phyloP scores from a whole-genome alignment of 345 rosid genomes.

The Luvunga scandens region DNA sequence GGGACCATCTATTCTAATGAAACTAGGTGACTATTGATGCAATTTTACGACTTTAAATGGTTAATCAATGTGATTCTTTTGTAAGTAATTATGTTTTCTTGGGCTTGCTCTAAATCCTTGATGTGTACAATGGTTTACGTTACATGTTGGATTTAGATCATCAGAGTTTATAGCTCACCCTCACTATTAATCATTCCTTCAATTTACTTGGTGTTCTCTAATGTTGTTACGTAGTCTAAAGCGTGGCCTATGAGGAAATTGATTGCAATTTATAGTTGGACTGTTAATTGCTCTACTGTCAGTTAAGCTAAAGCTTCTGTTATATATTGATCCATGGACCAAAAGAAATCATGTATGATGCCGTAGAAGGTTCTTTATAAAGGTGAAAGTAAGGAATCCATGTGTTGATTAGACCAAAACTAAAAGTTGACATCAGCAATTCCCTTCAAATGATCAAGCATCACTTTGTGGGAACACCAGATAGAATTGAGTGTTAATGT shows the following conservation, averaged over 20 bases:
- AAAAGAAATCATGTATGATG: conserved; percentile 20
- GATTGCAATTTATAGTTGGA: conserved; percentile 12
- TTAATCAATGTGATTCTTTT: neutral
- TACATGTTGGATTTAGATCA: neutral
- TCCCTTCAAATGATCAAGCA: conserved; percentile 4
- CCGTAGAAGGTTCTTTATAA: neutral
- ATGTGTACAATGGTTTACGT: neutral
- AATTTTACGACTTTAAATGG: neutral
- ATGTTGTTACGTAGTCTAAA: neutral
- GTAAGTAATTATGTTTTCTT: too few relatives aligned
- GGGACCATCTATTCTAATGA: conserved; percentile 2
- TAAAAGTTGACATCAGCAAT: conserved; percentile 23
- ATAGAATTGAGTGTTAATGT: neutral
- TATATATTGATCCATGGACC: conserved; percentile 15
- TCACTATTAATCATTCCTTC: neutral
- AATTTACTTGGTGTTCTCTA: neutral
- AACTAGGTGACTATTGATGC: neutral
- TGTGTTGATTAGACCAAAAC: conserved; percentile 21
- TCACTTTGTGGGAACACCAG: conserved; percentile 13
- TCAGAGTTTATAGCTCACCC: neutral
- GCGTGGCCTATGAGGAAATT: neutral
- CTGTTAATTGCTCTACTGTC: conserved; percentile 13
- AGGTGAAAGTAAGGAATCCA: conserved; percentile 32
- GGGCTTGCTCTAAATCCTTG: neutral
- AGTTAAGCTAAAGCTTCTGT: conserved; percentile 15